Evolutionary conservation across 1,284 basidiomycete genomes (phyloP), one percentile per base, ranked within the genome.

Genomic region (Puccinia novopanici): DNA sequence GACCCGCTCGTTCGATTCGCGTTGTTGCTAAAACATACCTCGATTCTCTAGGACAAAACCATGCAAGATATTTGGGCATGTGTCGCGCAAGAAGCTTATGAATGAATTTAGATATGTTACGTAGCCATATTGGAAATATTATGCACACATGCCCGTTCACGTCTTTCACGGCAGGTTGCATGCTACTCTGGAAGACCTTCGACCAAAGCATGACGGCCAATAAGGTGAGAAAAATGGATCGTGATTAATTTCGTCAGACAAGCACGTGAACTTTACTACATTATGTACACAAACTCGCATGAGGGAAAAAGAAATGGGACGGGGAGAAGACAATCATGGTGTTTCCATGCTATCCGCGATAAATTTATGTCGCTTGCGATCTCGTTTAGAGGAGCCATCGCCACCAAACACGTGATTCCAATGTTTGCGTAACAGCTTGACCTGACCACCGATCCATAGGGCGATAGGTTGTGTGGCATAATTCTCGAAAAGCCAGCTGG

Each of bases 401-500:
- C n/a, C 12, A 37, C 50, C 48, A 10, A 72, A 34, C 22, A 67
- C n/a, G 17, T 55, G 24, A 22, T 70, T 40, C 50, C 24, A 48
- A 15, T 34, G 42, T 50, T 79, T 79, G n/a, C 68, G 63, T 17
- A 79, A 10, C 24, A 61, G 17, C 71, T 72, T 79, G 22, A 42
- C 48, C 63, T 72, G 37, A 17, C 40, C 42, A 34, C 77, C 77
- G 22, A 71, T 40, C 77, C 77, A 79, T 52, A 71, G 45, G 6
- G 77, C 77, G 34, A 79, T 79, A 0, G 77, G 54, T 52, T 79
- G 77, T 30, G 68, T 72, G 6, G 65, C 77, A 63, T 71, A 50
- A 52, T 61, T 79, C 68, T 79, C 77, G 63, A 79, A 79, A 27
- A 55, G 22, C 34, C 68, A 59, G 48, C 77, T 79, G 40, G 65